Percentiles rank a stretch among this genome's conserved stretches.
phyloP scores from a whole-genome alignment of 345 rosid genomes.

The Eucalyptus tenuipes region DNA sequence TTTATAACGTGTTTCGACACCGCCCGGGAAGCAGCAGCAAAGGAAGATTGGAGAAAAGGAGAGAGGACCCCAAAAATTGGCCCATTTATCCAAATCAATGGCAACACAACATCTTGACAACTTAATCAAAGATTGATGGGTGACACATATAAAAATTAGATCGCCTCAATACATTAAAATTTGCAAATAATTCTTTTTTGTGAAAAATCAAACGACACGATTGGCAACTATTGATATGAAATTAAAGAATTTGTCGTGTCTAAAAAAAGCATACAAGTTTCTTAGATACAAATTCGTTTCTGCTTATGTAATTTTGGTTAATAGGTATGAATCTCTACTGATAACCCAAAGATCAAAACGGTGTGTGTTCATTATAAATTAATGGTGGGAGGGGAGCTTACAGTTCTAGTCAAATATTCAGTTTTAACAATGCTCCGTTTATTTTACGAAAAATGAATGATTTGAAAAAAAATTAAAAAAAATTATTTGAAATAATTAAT shows the following conservation, averaged over 20 bases:
- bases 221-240: accelerated
- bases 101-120: not conserved
- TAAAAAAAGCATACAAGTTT: accelerated
- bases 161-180: not conserved
- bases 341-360: not conserved
- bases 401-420: not conserved
- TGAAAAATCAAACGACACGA: not conserved
- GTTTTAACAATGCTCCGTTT: accelerated
- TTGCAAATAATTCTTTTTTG: not conserved
- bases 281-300: accelerated
- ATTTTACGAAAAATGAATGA: not conserved
- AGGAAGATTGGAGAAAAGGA: not conserved
- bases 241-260: accelerated
- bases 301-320: not conserved
- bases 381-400: not conserved
- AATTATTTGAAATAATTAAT: too few relatives aligned
- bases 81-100: not conserved
- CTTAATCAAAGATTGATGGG: not conserved
- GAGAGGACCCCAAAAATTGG: not conserved
- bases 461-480: too few relatives aligned
- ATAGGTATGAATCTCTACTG: not conserved
- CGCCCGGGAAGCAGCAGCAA: not conserved
- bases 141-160: not conserved
- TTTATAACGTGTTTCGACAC: not conserved
- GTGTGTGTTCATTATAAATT: not conserved